These are phyloP conservation scores for Globisporangium carolinianum DNA, from an alignment of 352 stramenopile species.

Conservation along the genomic window DNA sequence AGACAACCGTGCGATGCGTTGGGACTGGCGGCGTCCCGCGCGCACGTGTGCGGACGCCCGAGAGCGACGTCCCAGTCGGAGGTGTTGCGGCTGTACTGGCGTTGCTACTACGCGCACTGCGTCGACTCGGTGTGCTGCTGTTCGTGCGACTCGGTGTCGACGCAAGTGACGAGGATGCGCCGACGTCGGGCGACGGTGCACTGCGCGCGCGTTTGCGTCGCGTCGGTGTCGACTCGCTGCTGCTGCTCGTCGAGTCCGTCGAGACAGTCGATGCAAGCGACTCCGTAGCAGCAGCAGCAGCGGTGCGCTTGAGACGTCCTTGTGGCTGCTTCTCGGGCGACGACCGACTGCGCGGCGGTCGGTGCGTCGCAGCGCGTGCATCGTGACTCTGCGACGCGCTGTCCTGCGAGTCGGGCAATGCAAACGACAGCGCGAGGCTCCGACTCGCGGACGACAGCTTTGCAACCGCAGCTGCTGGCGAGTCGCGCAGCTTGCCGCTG, in stretches of 20 bases:
- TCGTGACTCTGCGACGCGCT: constrained; percentile 29
- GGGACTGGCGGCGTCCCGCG: constrained; percentile 36
- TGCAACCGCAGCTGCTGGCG: neutral
- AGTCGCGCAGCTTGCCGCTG: neutral
- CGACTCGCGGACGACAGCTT: constrained; percentile 32
- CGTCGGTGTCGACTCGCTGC: constrained; percentile 12
- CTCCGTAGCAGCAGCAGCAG: neutral
- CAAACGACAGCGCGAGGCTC: constrained; percentile 61
- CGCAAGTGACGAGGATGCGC: neutral
- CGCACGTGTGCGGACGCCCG: constrained; percentile 41
- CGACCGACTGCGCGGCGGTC: too few relatives aligned
- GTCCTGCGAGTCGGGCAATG: constrained; percentile 52
- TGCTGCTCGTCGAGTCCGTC: constrained; percentile 6
- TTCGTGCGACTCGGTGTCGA: neutral
- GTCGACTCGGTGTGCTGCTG: neutral
- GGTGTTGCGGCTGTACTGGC: neutral
- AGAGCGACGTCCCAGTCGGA: constrained; percentile 19
- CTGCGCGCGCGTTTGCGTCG: constrained; percentile 20
- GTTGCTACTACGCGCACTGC: neutral
- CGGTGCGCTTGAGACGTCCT: neutral
- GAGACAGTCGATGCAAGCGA: neutral
- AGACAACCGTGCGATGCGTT: constrained; percentile 28
- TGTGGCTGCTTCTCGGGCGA: neutral
- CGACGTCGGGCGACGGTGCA: constrained; percentile 25
- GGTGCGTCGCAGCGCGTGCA: constrained; percentile 12